A percentile compares a stretch with the other conserved stretches of the same genome.
phyloP scores from a whole-genome alignment of 306 rosid species.

The Prunus mira region DNA sequence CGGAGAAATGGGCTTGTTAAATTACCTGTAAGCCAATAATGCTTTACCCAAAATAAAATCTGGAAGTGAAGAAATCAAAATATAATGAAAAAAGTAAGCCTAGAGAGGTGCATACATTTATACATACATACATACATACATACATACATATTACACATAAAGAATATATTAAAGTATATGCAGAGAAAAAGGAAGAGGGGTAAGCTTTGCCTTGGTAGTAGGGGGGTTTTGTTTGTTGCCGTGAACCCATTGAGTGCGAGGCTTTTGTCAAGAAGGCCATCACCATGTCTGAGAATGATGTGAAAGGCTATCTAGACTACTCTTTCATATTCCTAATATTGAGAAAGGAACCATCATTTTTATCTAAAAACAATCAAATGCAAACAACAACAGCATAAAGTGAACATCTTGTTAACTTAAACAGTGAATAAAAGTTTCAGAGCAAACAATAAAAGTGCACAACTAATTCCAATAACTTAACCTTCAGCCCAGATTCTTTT shows the following conservation, averaged over 20 bases:
- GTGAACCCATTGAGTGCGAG: not conserved
- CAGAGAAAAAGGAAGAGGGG: constrained; percentile 29
- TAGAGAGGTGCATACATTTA: not conserved
- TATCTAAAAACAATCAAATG: not conserved
- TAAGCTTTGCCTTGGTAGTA: not conserved
- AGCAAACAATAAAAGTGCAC: not conserved
- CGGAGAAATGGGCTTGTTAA: not conserved
- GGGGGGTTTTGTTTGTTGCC: not conserved
- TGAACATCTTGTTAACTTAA: not conserved
- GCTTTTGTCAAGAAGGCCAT: constrained; percentile 60
- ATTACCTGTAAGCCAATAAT: constrained; percentile 13
- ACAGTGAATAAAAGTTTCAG: not conserved
- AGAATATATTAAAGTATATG: constrained; percentile 1
- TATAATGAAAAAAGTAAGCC: not conserved
- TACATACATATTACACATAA: too few species aligned
- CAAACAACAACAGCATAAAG: not conserved
- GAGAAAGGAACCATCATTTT: not conserved
- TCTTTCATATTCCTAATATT: not conserved
- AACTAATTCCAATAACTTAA: not conserved
- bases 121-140: not conserved
- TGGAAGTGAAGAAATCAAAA: too few species aligned
- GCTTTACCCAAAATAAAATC: not conserved
- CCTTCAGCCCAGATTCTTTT: too few species aligned
- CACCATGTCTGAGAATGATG: constrained; percentile 53
- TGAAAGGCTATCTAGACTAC: constrained; percentile 43